phyloP scores from a whole-genome alignment of 106 monocot genomes.

The Cymbidium sinense region DNA sequence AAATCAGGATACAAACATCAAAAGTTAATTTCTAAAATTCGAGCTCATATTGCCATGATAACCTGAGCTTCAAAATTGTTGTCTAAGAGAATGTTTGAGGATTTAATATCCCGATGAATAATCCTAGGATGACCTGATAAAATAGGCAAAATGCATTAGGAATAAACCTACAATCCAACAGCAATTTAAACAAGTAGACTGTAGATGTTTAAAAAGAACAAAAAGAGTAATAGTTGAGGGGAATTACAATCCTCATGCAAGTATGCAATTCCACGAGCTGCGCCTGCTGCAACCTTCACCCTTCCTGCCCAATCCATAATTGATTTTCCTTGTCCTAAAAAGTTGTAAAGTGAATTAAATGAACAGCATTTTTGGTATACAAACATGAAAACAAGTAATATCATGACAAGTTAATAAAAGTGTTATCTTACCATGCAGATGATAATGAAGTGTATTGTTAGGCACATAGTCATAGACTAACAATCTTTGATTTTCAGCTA shows the following conservation, averaged over 20 bases:
- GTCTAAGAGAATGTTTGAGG: slow-evolving; percentile 92
- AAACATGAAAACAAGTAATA: slow-evolving; percentile 1
- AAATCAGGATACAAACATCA: background rate
- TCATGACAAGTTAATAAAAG: background rate
- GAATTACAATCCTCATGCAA: slow-evolving; percentile 91
- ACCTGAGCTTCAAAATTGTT: slow-evolving; percentile 90
- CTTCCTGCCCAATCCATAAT: slow-evolving; percentile 69
- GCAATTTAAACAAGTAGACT: background rate
- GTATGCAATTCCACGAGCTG: slow-evolving; percentile 89
- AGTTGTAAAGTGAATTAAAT: slow-evolving; percentile 12
- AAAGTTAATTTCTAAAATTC: background rate
- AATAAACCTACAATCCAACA: background rate
- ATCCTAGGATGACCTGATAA: slow-evolving; percentile 81
- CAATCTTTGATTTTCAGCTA: slow-evolving; percentile 62
- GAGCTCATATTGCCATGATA: background rate
- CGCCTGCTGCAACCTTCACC: slow-evolving; percentile 78
- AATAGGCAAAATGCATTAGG: slow-evolving; percentile 1
- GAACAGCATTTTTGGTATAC: background rate
- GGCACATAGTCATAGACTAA: slow-evolving; percentile 94
- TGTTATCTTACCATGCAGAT: slow-evolving; percentile 67
- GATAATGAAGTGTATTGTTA: slow-evolving; percentile 67
- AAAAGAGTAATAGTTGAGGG: background rate
- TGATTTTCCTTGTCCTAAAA: slow-evolving; percentile 41
- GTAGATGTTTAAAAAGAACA: background rate
- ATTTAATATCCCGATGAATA: slow-evolving; percentile 93